Percentiles rank a stretch among this genome's conserved stretches.
phyloP scores from a whole-genome alignment of 371 early-diverging fungal genomes.

The Saksenaea vasiformis region DNA sequence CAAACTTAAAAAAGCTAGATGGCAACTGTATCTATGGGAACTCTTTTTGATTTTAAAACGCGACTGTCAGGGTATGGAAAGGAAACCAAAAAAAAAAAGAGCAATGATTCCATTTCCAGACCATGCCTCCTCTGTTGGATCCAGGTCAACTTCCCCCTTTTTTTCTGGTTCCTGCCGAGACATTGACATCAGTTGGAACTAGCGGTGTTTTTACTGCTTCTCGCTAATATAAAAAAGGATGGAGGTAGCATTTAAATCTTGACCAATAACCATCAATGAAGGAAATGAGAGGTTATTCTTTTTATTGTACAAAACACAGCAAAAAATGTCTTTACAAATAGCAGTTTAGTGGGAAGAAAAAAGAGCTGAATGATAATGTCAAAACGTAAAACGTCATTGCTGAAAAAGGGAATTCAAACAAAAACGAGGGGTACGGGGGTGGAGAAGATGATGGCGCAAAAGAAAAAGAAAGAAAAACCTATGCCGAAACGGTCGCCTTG shows the following conservation, averaged over 20 bases:
- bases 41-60: neutral
- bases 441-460: neutral
- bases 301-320: conserved; percentile 6
- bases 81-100: neutral
- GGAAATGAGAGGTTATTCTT: neutral
- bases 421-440: neutral
- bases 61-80: neutral
- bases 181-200: too few species aligned
- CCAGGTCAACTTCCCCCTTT: too few species aligned
- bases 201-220: neutral
- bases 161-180: too few species aligned
- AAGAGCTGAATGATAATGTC: neutral
- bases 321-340: conserved; percentile 5
- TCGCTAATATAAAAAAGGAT: neutral
- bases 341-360: neutral
- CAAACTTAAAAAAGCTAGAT: neutral
- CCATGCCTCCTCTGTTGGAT: neutral
- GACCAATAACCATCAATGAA: neutral
- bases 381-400: neutral
- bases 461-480: neutral
- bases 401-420: conserved; percentile 3
- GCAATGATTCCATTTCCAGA: neutral
- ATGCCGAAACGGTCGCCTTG: conserved; percentile 4
- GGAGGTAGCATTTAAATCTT: neutral
- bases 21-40: neutral